Evolutionary conservation across 176 grass and related monocot species (phyloP), one percentile per base, ranked within the genome.

Genomic region (Eleusine indica): DNA sequence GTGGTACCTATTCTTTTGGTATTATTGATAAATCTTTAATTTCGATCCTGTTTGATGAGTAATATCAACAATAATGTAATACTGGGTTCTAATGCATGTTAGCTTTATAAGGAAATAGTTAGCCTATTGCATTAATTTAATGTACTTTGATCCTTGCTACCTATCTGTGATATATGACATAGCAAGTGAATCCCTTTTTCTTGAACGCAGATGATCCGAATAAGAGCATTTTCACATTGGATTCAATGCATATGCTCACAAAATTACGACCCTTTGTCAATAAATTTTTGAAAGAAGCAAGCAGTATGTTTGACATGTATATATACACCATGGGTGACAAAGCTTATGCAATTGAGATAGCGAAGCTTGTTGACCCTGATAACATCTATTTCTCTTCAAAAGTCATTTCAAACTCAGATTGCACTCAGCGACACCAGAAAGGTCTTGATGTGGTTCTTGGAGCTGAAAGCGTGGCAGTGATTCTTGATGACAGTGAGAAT

Each of bases 391-490:
- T 98, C 75, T 22, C 74, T 75, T 93, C 87, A 19, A 98, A 98
- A 77, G 87, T 98, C 38, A 95, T 98, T 75, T 93, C 88, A 28
- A 94, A 98, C 81, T 82, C 89, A 9, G 96, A 95, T 77, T 88
- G 87, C 79, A 98, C 96, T 62, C 89, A 92, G 78, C 79, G 85
- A 52, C 91, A 95, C 80, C 93, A 91, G 85, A 98, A 98, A 84
- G 93, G 93, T 71, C 93, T 98, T 74, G 93, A 98, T 95, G 93
- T 95, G 28, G 84, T 98, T 66, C 91, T 98, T 73, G 93, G 96
- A 77, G 89, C 76, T 67, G 91, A 95, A 85, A 95, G 76, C 76
- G 52, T 94, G 43, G 89, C 83, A 12, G 88, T 98, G 68, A 98
- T 98, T 89, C 91, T 98, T 91, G 96, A 98, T 30, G 96, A 93